phyloP scores from a whole-genome alignment of 78 protist genomes.

The Dictyostelium purpureum region DNA sequence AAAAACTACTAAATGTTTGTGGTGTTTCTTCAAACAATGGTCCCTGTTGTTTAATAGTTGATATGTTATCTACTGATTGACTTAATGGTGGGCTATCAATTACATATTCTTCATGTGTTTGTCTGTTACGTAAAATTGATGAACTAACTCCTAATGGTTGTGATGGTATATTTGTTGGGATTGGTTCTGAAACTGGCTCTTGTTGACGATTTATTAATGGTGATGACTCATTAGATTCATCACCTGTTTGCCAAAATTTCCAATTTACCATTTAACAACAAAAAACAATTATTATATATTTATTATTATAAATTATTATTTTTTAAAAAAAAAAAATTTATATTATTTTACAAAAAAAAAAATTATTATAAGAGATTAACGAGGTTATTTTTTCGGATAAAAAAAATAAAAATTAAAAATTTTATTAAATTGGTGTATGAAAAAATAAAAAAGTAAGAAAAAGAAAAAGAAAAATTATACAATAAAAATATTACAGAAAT shows the following conservation, averaged over 20 bases:
- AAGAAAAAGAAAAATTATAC: too few relatives aligned
- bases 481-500: too few relatives aligned
- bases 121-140: neutral
- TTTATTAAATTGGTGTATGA: too few relatives aligned
- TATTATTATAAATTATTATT: too few relatives aligned
- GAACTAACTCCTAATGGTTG: constrained; percentile 10
- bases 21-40: constrained; percentile 54
- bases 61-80: neutral
- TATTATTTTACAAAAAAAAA: too few relatives aligned
- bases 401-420: too few relatives aligned
- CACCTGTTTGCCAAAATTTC: neutral
- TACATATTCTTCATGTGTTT: neutral
- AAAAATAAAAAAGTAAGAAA: too few relatives aligned
- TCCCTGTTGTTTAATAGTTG: neutral
- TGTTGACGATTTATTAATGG: neutral
- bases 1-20: constrained; percentile 50
- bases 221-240: neutral
- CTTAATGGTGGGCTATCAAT: neutral
- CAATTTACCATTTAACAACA: constrained; percentile 17
- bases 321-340: too few relatives aligned
- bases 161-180: neutral
- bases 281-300: too few relatives aligned
- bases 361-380: too few relatives aligned
- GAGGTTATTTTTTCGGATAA: too few relatives aligned
- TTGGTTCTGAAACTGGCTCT: neutral